Conservation (phyloP, 2,329 filamentous ascomycete species). For the Hawksworthiomyces lignivorus region DNA sequence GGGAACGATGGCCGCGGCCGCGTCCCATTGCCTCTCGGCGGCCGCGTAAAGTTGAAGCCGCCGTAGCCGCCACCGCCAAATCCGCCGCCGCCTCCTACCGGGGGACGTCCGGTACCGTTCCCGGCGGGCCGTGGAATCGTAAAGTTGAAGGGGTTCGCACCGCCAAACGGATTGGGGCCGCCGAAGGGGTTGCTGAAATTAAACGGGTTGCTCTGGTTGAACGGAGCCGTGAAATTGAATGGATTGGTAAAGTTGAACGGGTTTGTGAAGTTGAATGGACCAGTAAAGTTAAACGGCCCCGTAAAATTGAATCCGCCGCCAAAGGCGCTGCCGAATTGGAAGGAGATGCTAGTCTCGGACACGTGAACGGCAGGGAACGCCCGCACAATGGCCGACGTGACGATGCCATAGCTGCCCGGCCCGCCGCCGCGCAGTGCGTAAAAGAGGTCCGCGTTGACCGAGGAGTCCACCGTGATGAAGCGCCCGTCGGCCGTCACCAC, state of each 20-base stretch:
- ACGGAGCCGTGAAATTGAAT: not conserved
- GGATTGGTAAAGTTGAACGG: constrained; percentile 4
- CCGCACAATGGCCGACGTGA: constrained; percentile 14
- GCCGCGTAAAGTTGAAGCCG: constrained; percentile 1
- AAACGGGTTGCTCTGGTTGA: not conserved
- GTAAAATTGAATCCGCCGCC: not conserved
- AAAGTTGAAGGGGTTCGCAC: not conserved
- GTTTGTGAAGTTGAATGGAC: not conserved
- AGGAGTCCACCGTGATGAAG: constrained; percentile 31
- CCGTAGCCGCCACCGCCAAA: too few relatives aligned
- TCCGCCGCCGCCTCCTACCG: not conserved
- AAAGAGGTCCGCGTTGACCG: constrained; percentile 42
- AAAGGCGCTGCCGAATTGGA: constrained; percentile 6
- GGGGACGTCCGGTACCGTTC: not conserved
- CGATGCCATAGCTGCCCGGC: constrained; percentile 17
- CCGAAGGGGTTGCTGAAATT: not conserved
- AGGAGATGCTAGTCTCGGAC: constrained; percentile 7
- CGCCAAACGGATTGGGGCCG: not conserved
- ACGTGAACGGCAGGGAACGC: constrained; percentile 12
- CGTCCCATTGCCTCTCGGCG: not conserved
- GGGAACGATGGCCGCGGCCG: not conserved
- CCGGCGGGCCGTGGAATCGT: not conserved
- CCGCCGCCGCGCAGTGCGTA: constrained; percentile 49
- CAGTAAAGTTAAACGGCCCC: not conserved
- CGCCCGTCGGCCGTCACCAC: constrained; percentile 39